Evolutionary conservation across 305 asterid genomes (phyloP), one percentile per base, ranked within the genome.

Genomic region (Euphrasia arctica): DNA sequence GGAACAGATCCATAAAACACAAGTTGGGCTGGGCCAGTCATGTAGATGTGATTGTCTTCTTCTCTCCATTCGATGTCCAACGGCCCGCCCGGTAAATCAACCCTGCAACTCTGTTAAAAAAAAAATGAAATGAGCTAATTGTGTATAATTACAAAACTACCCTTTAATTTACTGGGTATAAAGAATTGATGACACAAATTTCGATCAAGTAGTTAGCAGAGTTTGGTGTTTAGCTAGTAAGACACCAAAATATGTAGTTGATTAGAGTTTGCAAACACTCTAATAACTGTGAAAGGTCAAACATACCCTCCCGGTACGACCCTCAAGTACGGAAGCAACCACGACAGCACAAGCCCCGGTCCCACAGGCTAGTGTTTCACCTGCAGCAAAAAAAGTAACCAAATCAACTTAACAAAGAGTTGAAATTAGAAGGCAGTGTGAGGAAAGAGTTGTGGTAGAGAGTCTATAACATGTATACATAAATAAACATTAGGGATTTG

Each of bases 301-400:
- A 66, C 95, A 67, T 77, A 91, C 98, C 84, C 98, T 82, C 57
- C 64, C 83, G 62, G 92, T 80, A 69, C 71, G 95, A 63, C 91
- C 98, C 78, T 85, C 95, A 0, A 91, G 95, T 55, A 91, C 96
- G 12, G 95, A 95, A 49, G 95, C 97, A 65, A 87, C 98, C 41
- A 90, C 96, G 9, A 79, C 86, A 0, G 98, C 96, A 82, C 98
- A 93, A 52, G 96, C 96, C 58, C 97, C 98, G 4, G 97, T 93
- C 62, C 97, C 98, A 77, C 98, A 93, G 62, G 98, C 98, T 48
- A 93, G 83, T 12, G 98, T 93, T 47, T 93, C 95, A 60, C 96
- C 98, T 92, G 66, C 28, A 73, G 48, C 54, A 61, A 31, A 4
- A 4, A 31, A 31, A 31, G 43, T 28, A 73, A 57, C 58, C 9